phyloP scores from a whole-genome alignment of 2,329 filamentous ascomycete genomes.

The Elsinoe batatas region DNA sequence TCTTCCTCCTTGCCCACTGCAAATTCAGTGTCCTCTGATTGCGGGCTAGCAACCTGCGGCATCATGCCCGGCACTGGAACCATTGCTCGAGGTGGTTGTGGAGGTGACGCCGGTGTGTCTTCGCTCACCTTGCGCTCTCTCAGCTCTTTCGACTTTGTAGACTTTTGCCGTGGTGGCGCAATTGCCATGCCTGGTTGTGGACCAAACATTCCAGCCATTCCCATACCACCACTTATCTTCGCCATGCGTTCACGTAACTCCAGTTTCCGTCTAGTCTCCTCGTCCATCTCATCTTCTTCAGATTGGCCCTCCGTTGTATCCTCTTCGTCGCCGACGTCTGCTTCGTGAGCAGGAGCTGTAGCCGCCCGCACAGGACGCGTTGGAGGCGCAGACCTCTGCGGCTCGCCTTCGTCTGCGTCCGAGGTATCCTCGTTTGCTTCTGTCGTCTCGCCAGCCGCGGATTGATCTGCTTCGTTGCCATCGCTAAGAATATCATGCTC shows the following conservation, averaged over 20 bases:
- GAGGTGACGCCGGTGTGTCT: conserved; percentile 22
- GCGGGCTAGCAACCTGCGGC: conserved; percentile 45
- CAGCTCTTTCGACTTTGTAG: conserved; percentile 25
- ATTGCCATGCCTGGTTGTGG: conserved; percentile 58
- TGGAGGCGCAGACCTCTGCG: conserved; percentile 16
- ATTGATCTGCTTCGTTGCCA: conserved; percentile 56
- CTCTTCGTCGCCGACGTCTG: conserved; percentile 41
- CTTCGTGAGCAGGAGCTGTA: conserved; percentile 32
- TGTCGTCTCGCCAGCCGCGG: conserved; percentile 50
- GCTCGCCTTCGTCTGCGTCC: conserved; percentile 60
- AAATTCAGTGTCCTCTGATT: conserved; percentile 33
- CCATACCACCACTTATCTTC: conserved; percentile 96
- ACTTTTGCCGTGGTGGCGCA: conserved; percentile 42
- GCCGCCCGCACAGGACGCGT: conserved; percentile 32
- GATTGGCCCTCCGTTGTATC: conserved; percentile 37
- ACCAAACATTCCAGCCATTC: conserved; percentile 90
- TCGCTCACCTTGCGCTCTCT: conserved; percentile 28
- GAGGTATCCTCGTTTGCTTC: conserved; percentile 53
- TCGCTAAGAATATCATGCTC: conserved; percentile 49
- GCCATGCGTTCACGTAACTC: conserved; percentile 93
- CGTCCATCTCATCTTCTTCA: conserved; percentile 75
- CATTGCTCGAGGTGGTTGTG: conserved; percentile 41
- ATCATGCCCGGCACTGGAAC: conserved; percentile 55
- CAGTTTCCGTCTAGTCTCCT: conserved; percentile 73
- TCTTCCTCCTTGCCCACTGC: conserved; percentile 43